Evolutionary conservation across 2,329 filamentous ascomycete genomes (phyloP).

Genomic region (Pyrenochaeta sp.): DNA sequence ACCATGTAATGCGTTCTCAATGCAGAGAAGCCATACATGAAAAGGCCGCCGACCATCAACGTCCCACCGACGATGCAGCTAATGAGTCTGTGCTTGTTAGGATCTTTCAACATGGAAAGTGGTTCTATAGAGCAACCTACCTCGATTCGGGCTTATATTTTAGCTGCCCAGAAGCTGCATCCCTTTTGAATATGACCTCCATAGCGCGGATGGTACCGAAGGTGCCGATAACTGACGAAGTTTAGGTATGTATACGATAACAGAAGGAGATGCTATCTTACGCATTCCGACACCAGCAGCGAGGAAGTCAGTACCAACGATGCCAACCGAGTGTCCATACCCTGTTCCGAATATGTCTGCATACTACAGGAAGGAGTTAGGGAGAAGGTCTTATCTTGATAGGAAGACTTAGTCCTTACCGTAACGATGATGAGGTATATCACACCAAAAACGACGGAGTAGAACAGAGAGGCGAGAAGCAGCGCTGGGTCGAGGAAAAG

Average conservation of each 20-base stretch:
- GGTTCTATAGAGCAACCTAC: not conserved
- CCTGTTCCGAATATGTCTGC: conserved; percentile 16
- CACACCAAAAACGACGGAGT: conserved; percentile 18
- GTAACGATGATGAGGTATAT: conserved; percentile 24
- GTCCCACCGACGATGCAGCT: conserved; percentile 13
- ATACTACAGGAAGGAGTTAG: conserved; percentile 2
- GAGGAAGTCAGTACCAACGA: conserved; percentile 21
- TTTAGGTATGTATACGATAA: not conserved
- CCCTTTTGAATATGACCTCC: conserved; percentile 19
- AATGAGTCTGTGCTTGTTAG: conserved; percentile 3
- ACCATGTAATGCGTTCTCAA: conserved; percentile 18
- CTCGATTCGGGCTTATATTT: conserved; percentile 18
- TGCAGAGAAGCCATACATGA: conserved; percentile 23
- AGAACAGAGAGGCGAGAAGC: conserved; percentile 13
- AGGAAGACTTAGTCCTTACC: not conserved
- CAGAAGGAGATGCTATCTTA: not conserved
- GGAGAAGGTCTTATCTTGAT: too few relatives aligned
- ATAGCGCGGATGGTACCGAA: conserved; percentile 20
- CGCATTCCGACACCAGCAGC: conserved; percentile 17
- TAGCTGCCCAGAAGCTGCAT: conserved; percentile 5
- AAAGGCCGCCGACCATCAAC: conserved; percentile 14
- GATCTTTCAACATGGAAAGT: not conserved
- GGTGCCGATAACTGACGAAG: conserved; percentile 13
- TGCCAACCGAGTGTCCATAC: conserved; percentile 20
- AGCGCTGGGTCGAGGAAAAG: conserved; percentile 17